phyloP scores from a whole-genome alignment of 768 basidiomycete species.

The Mycena alexandri region DNA sequence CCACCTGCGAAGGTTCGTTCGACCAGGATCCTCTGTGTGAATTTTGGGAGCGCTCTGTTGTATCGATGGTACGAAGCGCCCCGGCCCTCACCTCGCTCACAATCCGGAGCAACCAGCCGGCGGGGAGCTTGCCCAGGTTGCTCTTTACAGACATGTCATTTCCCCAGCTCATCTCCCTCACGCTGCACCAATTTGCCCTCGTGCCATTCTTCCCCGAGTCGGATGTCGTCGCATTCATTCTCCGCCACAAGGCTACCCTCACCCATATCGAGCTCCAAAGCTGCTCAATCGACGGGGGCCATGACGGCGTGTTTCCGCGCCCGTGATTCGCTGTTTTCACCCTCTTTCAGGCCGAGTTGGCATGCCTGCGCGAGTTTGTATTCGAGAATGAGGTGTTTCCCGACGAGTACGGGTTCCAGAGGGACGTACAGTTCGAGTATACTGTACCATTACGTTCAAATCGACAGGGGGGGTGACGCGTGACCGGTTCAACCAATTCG shows the following conservation, averaged over 20 bases:
- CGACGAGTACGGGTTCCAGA: too few species aligned
- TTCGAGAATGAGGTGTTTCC: too few species aligned
- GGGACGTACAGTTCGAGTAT: constrained; percentile 8
- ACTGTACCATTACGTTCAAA: too few species aligned
- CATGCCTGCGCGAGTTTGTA: neutral
- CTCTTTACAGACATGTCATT: neutral
- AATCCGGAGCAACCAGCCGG: neutral
- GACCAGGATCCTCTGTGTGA: neutral
- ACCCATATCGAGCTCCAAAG: constrained; percentile 6
- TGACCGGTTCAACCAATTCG: too few species aligned
- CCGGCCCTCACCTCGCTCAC: neutral
- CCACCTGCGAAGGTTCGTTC: neutral
- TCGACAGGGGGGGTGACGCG: too few species aligned
- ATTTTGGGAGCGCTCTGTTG: neutral
- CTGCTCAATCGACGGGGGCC: constrained; percentile 13
- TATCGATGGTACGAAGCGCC: neutral
- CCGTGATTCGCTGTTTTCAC: constrained; percentile 18
- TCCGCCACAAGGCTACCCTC: constrained; percentile 11
- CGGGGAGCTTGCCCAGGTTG: neutral
- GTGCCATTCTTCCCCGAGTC: neutral
- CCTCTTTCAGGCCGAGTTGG: constrained; percentile 3
- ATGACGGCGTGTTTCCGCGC: too few species aligned
- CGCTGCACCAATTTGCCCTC: neutral
- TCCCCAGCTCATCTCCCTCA: neutral
- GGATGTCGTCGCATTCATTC: neutral